Conservation (phyloP, 2,329 filamentous ascomycete species). For the Myriangium duriaei region DNA sequence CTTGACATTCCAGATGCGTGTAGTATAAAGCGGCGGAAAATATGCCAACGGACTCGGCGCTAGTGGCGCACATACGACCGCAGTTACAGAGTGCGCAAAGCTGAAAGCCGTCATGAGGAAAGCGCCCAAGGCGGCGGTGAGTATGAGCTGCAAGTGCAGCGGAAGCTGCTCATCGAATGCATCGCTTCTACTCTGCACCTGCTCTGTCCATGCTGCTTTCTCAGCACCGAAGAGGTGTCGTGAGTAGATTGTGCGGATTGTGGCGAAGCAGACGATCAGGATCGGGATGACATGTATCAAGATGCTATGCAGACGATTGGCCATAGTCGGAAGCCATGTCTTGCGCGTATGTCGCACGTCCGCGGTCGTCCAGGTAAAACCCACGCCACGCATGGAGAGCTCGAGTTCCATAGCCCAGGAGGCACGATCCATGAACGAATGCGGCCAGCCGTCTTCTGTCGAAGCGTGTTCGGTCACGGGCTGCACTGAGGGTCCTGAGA, state of each 20-base stretch:
- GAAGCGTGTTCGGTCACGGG: constrained; percentile 27
- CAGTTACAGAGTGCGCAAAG: constrained; percentile 29
- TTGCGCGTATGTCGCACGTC: constrained; percentile 32
- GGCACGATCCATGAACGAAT: constrained; percentile 27
- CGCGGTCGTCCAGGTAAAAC: constrained; percentile 34
- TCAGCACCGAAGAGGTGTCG: constrained; percentile 15
- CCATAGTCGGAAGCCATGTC: constrained; percentile 31
- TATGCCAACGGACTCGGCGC: constrained; percentile 30
- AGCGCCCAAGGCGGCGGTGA: constrained; percentile 29
- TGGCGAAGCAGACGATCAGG: constrained; percentile 23
- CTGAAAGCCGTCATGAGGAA: constrained; percentile 34
- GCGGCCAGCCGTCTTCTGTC: constrained; percentile 29
- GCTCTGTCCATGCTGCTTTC: neutral
- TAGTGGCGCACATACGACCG: constrained; percentile 28
- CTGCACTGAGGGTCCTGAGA: constrained; percentile 10
- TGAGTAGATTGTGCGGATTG: constrained; percentile 25
- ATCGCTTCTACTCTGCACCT: constrained; percentile 10
- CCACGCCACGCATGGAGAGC: constrained; percentile 32
- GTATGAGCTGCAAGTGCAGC: constrained; percentile 22
- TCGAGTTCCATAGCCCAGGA: constrained; percentile 34
- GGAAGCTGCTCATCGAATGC: constrained; percentile 25
- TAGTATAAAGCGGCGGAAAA: constrained; percentile 34
- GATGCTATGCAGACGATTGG: constrained; percentile 29
- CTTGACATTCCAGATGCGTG: constrained; percentile 28
- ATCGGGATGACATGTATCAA: constrained; percentile 27